These are phyloP conservation scores for Hymenoscyphus albidus DNA, from an alignment of 2,329 filamentous ascomycete species.

Conservation along the genomic window DNA sequence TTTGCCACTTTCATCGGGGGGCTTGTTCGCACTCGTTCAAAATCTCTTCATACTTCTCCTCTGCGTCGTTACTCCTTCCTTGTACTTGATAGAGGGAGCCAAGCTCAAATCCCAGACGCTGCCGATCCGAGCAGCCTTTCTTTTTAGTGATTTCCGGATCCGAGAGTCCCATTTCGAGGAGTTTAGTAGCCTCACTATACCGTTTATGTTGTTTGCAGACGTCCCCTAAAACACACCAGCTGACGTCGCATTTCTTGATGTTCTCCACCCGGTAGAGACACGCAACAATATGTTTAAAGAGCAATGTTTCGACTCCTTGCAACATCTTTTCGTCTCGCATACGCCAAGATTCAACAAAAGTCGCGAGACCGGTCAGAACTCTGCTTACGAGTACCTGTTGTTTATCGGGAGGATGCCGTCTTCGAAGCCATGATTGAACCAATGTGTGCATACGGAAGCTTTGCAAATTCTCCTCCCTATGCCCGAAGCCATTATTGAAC, in stretches of 20 bases:
- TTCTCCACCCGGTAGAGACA: neutral
- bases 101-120: neutral
- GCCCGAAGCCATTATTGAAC: slow-evolving; percentile 3
- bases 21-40: neutral
- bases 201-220: slow-evolving; percentile 3
- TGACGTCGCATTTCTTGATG: neutral
- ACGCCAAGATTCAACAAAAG: neutral
- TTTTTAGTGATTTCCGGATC: neutral
- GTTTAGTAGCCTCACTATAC: neutral
- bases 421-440: slow-evolving; percentile 4
- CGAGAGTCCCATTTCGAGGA: neutral
- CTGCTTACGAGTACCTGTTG: neutral
- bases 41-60: neutral
- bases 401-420: neutral
- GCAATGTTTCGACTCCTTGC: slow-evolving; percentile 2
- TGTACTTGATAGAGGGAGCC: neutral
- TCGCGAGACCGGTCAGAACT: neutral
- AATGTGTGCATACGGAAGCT: slow-evolving; percentile 7
- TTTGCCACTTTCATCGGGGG: neutral
- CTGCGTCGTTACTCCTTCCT: neutral
- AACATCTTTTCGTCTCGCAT: neutral
- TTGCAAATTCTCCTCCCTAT: slow-evolving; percentile 2
- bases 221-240: slow-evolving; percentile 1
- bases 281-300: neutral
- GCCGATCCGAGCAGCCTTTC: neutral